Base-by-base conservation (phyloP, 2,329 filamentous ascomycete species). In the Ustulina deusta region DNA sequence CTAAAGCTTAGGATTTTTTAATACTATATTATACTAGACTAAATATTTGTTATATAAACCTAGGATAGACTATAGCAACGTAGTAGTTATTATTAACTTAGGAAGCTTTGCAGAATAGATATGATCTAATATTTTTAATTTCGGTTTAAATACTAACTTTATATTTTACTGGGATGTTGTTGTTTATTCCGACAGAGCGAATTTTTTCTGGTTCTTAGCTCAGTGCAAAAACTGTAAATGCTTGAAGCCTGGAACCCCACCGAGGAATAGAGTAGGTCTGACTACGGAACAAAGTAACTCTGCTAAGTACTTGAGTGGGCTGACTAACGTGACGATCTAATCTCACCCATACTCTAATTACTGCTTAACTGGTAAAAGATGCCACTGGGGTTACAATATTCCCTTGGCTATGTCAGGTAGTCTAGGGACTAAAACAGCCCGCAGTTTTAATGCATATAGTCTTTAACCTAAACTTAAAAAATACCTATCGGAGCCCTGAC, bases 201-300 rank as follows among this genome's bases (percentile, higher is more conserved):
- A 63, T 40, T 57, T 51, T 13, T 10, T 63, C 11, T 63, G 61
- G 61, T 63, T 56, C 10, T 63, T 42, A 32, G 15, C 61, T 6
- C 51, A 49, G 32, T 63, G 61, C 36, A 25, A n/a, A n/a, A n/a
- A n/a, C n/a, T n/a, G n/a, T n/a, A n/a, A n/a, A n/a, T n/a, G n/a
- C n/a, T n/a, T n/a, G n/a, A n/a, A n/a, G n/a, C n/a, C n/a, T n/a
- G n/a, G n/a, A n/a, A n/a, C n/a, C n/a, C n/a, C n/a, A n/a, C n/a
- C n/a, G n/a, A n/a, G n/a, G n/a, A n/a, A n/a, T n/a, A n/a, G n/a
- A n/a, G n/a, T n/a, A n/a, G n/a, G n/a, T n/a, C n/a, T n/a, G n/a
- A n/a, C n/a, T n/a, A n/a, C n/a, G n/a, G n/a, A n/a, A n/a, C n/a
- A n/a, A n/a, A n/a, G n/a, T n/a, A n/a, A n/a, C n/a, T n/a, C n/a